Base-by-base conservation (phyloP, 345 rosid genomes). In the Populus deltoides region DNA sequence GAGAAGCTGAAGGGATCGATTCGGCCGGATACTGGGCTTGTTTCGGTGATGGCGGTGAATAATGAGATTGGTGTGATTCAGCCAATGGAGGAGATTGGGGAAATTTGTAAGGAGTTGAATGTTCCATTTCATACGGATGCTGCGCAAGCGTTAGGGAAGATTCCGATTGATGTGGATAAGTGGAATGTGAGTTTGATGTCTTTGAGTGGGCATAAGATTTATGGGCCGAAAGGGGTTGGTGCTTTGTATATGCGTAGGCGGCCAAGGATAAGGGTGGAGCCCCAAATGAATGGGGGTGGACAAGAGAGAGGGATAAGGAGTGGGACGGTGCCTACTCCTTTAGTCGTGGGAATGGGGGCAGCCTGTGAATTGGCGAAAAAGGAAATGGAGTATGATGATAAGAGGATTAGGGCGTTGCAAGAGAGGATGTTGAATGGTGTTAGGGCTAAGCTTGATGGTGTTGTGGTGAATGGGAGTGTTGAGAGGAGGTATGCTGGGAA, bases 271-370 rank as follows among this genome's bases (percentile, higher is more conserved):
- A 75, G 99, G 25, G 91, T 93, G 36, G 99, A 93, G 83, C 95
- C 99, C 0, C 86, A 92, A 75, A 96, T 96, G 89, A 96, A 91
- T 67, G 99, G 99, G 47, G 99, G 99, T 43, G 99, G 99, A 29
- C 99, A 96, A 82, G 99, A 96, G 93, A 91, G 99, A 71, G 99
- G 99, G 39, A 91, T 93, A 65, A 80, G 99, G 78, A 92, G 99
- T 53, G 99, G 99, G 29, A 96, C 99, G 0, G 89, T 90, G 73
- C 90, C 98, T 7, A 89, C 99, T 12, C 98, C 97, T 0, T 88
- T 93, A 8, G 92, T 88, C 43, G 97, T 96, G 18, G 98, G 99
- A 31, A 87, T 96, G 81, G 99, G 97, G 1, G 89, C 94, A 0
- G 99, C 99, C 0, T 96, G 97, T 83, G 97, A 96, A 45, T 68